Conservation (phyloP, 306 rosid genomes). For the Acmispon strigosus region DNA sequence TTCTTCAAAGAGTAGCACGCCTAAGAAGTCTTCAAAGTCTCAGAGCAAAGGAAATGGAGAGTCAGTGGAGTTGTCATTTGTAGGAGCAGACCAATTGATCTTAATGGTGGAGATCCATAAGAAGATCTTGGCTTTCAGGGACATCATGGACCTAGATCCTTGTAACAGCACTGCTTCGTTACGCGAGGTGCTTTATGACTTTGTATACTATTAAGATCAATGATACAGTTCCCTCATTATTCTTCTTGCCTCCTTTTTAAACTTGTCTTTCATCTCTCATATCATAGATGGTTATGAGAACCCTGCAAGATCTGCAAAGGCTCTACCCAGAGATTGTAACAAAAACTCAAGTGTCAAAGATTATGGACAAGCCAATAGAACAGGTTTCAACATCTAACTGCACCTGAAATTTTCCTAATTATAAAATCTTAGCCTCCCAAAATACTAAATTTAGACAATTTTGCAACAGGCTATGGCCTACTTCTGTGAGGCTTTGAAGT, state of each 20-base stretch:
- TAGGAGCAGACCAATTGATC: slow-evolving; percentile 32
- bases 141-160: slow-evolving; percentile 56
- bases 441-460: background rate
- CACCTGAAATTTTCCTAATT: background rate
- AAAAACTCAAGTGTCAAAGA: slow-evolving; percentile 21
- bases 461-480: slow-evolving; percentile 31
- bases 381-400: slow-evolving; percentile 29
- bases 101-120: slow-evolving; percentile 41
- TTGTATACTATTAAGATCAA: background rate
- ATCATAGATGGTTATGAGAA: slow-evolving; percentile 44
- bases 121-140: slow-evolving; percentile 57
- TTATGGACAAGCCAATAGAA: slow-evolving; percentile 32
- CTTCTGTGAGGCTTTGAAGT: slow-evolving; percentile 52
- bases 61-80: slow-evolving; percentile 23
- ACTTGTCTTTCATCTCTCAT: no score
- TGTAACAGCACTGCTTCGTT: slow-evolving; percentile 39
- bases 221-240: background rate
- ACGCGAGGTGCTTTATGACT: slow-evolving; percentile 31
- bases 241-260: background rate
- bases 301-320: slow-evolving; percentile 54
- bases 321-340: slow-evolving; percentile 43
- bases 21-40: slow-evolving; percentile 19
- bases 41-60: slow-evolving; percentile 15
- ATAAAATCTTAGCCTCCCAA: no score
- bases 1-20: no score